Percentiles rank a stretch among this genome's conserved stretches.
These are phyloP conservation scores for Sugiyamaella valdiviana DNA, from an alignment of 805 yeast species.

Conservation along the genomic window DNA sequence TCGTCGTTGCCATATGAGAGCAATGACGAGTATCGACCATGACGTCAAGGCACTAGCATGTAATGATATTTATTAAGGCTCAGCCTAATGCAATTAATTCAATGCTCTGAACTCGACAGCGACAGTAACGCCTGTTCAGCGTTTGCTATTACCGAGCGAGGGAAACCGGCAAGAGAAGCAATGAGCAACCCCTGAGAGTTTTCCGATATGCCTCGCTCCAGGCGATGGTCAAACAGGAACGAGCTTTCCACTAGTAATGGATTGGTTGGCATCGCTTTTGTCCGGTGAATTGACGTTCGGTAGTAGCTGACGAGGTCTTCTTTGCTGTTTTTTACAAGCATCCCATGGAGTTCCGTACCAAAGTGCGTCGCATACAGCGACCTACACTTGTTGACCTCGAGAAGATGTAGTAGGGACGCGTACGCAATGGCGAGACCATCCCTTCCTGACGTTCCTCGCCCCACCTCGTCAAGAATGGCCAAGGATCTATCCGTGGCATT, in stretches of 20 bases:
- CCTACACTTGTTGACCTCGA: slow-evolving; percentile 52
- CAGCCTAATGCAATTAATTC: background rate
- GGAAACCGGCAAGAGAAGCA: slow-evolving; percentile 77
- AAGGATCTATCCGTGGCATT: slow-evolving; percentile 62
- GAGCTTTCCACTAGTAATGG: background rate
- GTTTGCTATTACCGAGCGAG: slow-evolving; percentile 46
- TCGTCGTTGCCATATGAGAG: background rate
- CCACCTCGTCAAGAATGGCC: slow-evolving; percentile 81
- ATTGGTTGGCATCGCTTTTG: slow-evolving; percentile 10
- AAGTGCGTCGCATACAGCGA: slow-evolving; percentile 89
- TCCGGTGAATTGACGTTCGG: slow-evolving; percentile 7
- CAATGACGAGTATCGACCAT: background rate
- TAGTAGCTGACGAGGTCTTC: slow-evolving; percentile 14
- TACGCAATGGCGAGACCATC: slow-evolving; percentile 85
- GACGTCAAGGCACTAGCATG: background rate
- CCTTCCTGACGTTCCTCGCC: slow-evolving; percentile 78
- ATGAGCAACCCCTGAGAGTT: slow-evolving; percentile 72
- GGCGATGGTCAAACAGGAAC: slow-evolving; percentile 43
- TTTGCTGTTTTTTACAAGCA: slow-evolving; percentile 33
- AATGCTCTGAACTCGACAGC: background rate
- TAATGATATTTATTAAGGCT: background rate
- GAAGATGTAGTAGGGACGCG: slow-evolving; percentile 58
- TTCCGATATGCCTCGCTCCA: slow-evolving; percentile 61
- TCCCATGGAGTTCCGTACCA: slow-evolving; percentile 45
- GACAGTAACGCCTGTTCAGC: slow-evolving; percentile 36